phyloP scores from a whole-genome alignment of 139 green algal species.

The Picochlorum sp. region DNA sequence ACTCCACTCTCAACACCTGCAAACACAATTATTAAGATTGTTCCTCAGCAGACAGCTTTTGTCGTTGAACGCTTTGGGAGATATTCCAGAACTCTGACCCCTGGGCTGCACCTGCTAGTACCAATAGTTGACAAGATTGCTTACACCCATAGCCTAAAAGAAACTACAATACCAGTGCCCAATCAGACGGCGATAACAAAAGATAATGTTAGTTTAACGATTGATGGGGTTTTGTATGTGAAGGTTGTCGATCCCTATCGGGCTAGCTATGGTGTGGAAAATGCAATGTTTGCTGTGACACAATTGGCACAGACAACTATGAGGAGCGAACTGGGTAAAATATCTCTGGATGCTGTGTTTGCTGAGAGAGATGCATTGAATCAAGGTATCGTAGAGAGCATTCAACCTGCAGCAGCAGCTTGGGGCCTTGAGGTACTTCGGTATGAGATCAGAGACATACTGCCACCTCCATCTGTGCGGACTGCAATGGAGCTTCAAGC shows the following conservation, averaged over 20 bases:
- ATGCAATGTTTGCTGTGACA: conserved; percentile 79
- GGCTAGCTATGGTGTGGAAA: conserved; percentile 90
- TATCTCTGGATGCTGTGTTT: conserved; percentile 94
- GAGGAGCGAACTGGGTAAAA: conserved; percentile 93
- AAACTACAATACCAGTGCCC: conserved; percentile 72
- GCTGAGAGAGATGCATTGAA: conserved; percentile 90
- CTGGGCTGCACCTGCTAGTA: conserved; percentile 90
- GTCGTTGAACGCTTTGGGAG: conserved; percentile 81
- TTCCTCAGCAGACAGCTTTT: conserved; percentile 74
- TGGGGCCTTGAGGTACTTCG: conserved; percentile 89
- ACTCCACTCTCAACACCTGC: conserved; percentile 7
- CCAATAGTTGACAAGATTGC: conserved; percentile 77
- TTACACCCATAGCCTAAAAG: conserved; percentile 81
- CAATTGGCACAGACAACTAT: conserved; percentile 96
- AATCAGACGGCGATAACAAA: conserved; percentile 92
- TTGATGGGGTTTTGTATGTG: conserved; percentile 94
- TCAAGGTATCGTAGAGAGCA: conserved; percentile 63
- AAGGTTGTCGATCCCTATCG: conserved; percentile 81
- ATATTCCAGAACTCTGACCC: conserved; percentile 61
- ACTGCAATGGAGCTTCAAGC: conserved; percentile 92
- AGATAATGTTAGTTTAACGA: conserved; percentile 94
- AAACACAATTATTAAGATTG: conserved; percentile 53
- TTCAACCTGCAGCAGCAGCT: conserved; percentile 49
- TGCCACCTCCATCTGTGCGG: conserved; percentile 64
- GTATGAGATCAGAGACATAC: conserved; percentile 92